Evolutionary conservation across 1,284 basidiomycete species (phyloP).

Genomic region (Microbotryomycetes sp.): DNA sequence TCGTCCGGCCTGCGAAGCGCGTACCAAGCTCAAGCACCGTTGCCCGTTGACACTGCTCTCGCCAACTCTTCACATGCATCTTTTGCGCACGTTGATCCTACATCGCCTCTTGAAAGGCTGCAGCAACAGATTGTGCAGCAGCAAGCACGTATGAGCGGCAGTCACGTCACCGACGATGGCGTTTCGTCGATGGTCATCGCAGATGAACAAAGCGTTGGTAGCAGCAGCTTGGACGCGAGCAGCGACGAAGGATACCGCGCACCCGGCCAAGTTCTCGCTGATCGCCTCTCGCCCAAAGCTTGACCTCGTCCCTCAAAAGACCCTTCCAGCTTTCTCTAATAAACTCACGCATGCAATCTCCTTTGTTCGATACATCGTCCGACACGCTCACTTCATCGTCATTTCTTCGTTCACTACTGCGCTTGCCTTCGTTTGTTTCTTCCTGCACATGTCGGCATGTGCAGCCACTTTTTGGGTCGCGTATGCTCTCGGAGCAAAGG

Average conservation of each 20-base stretch:
- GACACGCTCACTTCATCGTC: too few species aligned
- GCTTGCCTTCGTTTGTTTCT: too few species aligned
- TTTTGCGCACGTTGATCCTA: neutral
- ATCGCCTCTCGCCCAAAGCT: too few species aligned
- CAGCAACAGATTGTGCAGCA: constrained; percentile 15
- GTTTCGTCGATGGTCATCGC: neutral
- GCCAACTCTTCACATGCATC: neutral
- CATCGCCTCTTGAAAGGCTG: constrained; percentile 19
- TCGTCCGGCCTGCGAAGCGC: neutral
- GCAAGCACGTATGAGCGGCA: neutral
- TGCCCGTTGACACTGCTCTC: neutral
- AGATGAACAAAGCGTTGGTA: neutral
- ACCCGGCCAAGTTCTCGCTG: too few species aligned
- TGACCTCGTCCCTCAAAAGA: too few species aligned
- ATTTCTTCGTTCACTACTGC: too few species aligned
- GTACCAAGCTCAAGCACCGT: neutral
- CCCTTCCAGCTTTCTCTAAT: too few species aligned
- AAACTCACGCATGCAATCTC: too few species aligned
- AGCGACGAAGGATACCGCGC: neutral
- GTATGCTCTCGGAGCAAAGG: too few species aligned
- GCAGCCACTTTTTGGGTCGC: too few species aligned
- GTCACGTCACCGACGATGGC: neutral
- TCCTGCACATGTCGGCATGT: too few species aligned
- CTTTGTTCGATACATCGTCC: too few species aligned
- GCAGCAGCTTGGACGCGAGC: neutral